phyloP scores from a whole-genome alignment of 2,329 filamentous ascomycete genomes.

The Fusarium sp. region DNA sequence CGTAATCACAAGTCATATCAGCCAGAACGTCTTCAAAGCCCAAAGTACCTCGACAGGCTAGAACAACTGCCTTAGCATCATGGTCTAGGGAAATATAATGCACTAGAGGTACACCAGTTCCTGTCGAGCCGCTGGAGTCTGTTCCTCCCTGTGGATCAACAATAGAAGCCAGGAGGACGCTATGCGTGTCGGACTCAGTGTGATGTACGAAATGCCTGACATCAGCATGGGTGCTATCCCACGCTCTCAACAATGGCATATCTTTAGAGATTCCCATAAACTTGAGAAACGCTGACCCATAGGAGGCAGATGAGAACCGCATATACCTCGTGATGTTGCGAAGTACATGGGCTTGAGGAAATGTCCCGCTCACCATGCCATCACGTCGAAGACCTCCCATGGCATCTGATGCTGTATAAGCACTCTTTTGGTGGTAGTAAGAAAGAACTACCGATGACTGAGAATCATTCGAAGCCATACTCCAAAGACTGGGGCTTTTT shows the following conservation, averaged over 20 bases:
- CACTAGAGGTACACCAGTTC: slow-evolving; percentile 75
- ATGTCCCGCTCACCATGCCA: slow-evolving; percentile 68
- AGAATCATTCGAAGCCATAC: slow-evolving; percentile 67
- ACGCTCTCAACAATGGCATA: slow-evolving; percentile 56
- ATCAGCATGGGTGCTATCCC: slow-evolving; percentile 67
- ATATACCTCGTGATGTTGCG: slow-evolving; percentile 74
- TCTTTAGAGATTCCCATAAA: slow-evolving; percentile 71
- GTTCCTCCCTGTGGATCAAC: slow-evolving; percentile 76
- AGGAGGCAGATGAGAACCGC: slow-evolving; percentile 74
- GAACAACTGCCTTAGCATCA: slow-evolving; percentile 76
- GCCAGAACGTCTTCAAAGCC: slow-evolving; percentile 80
- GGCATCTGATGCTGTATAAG: slow-evolving; percentile 61
- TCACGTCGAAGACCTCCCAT: slow-evolving; percentile 62
- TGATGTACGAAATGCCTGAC: slow-evolving; percentile 73
- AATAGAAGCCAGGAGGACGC: slow-evolving; percentile 76
- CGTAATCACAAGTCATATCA: slow-evolving; percentile 80
- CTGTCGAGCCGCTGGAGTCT: slow-evolving; percentile 72
- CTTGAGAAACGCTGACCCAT: slow-evolving; percentile 72
- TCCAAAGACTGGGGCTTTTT: slow-evolving; percentile 69
- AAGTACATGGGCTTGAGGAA: slow-evolving; percentile 69
- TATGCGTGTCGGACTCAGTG: slow-evolving; percentile 67
- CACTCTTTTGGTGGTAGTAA: slow-evolving; percentile 61
- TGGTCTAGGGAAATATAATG: slow-evolving; percentile 80
- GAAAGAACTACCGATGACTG: slow-evolving; percentile 66
- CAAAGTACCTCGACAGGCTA: slow-evolving; percentile 78